phyloP scores from a whole-genome alignment of 805 yeast species.

The Nakazawaea peltata region DNA sequence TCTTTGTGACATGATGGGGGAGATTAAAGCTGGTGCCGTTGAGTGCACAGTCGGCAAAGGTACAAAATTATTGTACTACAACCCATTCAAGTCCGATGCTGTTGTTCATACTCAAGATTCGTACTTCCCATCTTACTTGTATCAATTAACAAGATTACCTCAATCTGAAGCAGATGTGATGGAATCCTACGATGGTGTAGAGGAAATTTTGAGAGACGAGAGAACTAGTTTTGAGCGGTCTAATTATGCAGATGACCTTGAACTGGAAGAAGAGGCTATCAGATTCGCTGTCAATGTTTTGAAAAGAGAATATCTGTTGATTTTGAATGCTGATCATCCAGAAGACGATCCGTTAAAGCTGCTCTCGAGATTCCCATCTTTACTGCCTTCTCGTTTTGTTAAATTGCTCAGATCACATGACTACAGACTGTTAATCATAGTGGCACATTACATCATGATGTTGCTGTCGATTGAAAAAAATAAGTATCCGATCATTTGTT shows the following conservation, averaged over 20 bases:
- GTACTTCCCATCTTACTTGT: constrained; percentile 7
- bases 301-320: constrained; percentile 6
- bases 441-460: constrained; percentile 7
- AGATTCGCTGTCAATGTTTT: constrained; percentile 3
- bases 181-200: background rate
- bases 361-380: constrained; percentile 7
- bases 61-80: constrained; percentile 1
- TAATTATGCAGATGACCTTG: too few species aligned
- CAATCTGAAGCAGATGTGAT: background rate
- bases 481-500: background rate
- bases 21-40: too few species aligned
- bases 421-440: constrained; percentile 3
- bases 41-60: too few species aligned
- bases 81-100: constrained; percentile 1
- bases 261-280: background rate
- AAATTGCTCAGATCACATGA: constrained; percentile 1
- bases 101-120: background rate
- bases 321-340: background rate
- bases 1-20: background rate
- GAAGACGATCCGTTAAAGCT: constrained; percentile 4
- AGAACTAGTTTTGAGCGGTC: background rate
- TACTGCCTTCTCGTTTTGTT: background rate
- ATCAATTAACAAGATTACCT: background rate
- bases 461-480: background rate
- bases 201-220: constrained; percentile 1